These are phyloP conservation scores for Linnemannia exigua DNA, from an alignment of 192 early-diverging fungal genomes.

Conservation along the genomic window DNA sequence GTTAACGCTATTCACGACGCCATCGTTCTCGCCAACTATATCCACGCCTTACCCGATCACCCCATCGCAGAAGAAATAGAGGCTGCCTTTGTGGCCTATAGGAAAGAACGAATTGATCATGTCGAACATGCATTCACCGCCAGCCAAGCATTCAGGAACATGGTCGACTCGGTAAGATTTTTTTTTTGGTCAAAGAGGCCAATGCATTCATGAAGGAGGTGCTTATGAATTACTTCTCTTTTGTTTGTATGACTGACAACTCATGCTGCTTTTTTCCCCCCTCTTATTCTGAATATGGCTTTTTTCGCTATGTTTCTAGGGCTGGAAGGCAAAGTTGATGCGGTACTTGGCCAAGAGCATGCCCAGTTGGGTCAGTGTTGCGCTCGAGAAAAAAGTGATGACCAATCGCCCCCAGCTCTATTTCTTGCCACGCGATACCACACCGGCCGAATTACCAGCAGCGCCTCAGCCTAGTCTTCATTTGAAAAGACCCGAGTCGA, in stretches of 20 bases:
- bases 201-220: no score
- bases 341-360: no score
- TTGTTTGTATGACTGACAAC: no score
- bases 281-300: no score
- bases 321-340: not conserved
- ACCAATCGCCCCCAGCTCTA: not conserved
- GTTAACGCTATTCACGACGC: constrained; percentile 5
- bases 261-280: no score
- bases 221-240: no score
- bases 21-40: constrained; percentile 11
- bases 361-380: no score
- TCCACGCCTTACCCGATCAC: not conserved
- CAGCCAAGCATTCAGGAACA: not conserved
- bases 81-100: not conserved
- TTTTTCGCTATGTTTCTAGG: no score
- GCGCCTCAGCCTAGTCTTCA: not conserved
- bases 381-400: no score
- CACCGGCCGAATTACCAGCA: not conserved
- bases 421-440: not conserved
- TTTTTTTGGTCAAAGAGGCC: not conserved
- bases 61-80: not conserved
- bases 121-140: not conserved
- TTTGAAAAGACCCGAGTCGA: not conserved
- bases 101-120: not conserved
- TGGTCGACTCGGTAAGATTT: not conserved